Base-by-base conservation (phyloP, 179 eudicot genomes). In the Corrigiola litoralis region DNA sequence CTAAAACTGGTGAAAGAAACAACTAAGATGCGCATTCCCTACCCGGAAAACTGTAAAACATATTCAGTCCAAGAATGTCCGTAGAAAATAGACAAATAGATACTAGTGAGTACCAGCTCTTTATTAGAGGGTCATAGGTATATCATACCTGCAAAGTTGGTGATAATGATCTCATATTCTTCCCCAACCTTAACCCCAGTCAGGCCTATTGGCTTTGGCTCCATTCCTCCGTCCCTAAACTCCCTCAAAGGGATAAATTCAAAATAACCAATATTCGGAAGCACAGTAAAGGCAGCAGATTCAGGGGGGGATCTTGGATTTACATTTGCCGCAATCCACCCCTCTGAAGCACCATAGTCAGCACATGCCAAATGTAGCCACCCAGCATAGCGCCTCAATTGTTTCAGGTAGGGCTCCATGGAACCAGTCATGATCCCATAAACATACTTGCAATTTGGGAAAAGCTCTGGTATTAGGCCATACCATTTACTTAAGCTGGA, bases 361-460 rank as follows among this genome's bases (percentile, higher is more conserved):
- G 83, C 87, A 59, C 96, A 84, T 1, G 86, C 71, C 65, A 94
- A 71, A 13, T 96, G 95, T 14, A 90, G 29, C 56, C 77, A 75
- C 17, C 95, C 97, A 1, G 99, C 91, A 81, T 82, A 94, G 36
- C 83, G 81, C 81, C 97, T 90, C 61, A 94, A 49, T 46, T 94
- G 94, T 34, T 79, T 85, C 80, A 85, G 53, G 53, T 94, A 94
- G 18, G 87, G 99, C 68, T 90, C 97, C 97, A 90, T 90, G 0
- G 99, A 86, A 2, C 99, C 99, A 0, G 99, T 94, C 92, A 94
- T 77, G 34, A 94, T 88, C 69, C 97, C 97, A 62, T 90, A 85
- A 0, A 94, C 75, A 54, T 90, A 94, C 83, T 81, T 94, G 0
- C 76, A 80, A 72, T 90, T 87, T 0, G 99, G 99, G 69, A 90